Base-by-base conservation (phyloP, 78 protist species). In the Dictyostelium capitatum region DNA sequence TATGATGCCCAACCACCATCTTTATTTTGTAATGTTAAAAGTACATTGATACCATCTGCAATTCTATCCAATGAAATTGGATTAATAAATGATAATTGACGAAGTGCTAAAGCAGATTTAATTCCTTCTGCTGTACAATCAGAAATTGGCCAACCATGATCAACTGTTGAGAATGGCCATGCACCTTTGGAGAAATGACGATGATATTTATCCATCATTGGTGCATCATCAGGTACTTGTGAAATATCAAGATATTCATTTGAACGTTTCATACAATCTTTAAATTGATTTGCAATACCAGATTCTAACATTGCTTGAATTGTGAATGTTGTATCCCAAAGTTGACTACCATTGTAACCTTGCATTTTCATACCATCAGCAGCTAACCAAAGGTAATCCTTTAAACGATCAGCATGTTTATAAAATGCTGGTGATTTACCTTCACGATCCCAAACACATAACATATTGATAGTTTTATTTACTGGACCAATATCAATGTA, bases 271-370 rank as follows among this genome's bases (percentile, higher is more conserved):
- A 94, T 46, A 50, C 48, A 12, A 11, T 51, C 78, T 32, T 20
- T 74, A 73, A 92, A 85, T 80, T 91, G 89, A 43, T 84, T 59
- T 7, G 95, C 92, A 6, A 64, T 50, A 3, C 97, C 94, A 48
- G 83, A n/a, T 37, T 89, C 97, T 17, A 81, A 4, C 19, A 96
- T 51, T 6, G 97, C 99, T 74, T 97, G 99, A 19, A 96, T 87
- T 9, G 96, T 90, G 56, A 98, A 98, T 2, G 98, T 90, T 50
- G 98, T 93, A 89, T 98, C 99, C 99, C 99, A 98, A 43, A 96
- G 90, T 92, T 98, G 99, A n/a, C 98, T 96, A 10, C 99, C 99
- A 79, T 98, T 98, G 90, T 98, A 97, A n/a, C 99, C 99, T 47
- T 95, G 95, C 98, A 98, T 97, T 50, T 96, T 96, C 98, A 98